These are phyloP conservation scores for Scheffersomyces spartinae DNA, from an alignment of 805 yeast genomes.

Conservation along the genomic window DNA sequence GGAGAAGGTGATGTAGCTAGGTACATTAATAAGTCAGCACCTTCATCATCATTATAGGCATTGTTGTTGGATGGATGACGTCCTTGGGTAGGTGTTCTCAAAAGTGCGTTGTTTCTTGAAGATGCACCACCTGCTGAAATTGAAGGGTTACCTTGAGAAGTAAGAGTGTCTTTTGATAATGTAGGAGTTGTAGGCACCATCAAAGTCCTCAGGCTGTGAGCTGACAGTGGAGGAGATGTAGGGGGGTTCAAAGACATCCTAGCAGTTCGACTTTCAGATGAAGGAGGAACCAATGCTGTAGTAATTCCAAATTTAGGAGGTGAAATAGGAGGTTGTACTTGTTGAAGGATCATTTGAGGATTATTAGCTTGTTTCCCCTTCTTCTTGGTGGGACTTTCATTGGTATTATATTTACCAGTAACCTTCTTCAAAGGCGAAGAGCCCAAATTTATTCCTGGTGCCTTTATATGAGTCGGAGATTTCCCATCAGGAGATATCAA, in stretches of 20 bases:
- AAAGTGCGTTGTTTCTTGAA: no score
- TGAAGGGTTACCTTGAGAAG: no score
- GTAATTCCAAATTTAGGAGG: no score
- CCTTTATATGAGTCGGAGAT: slow-evolving; percentile 28
- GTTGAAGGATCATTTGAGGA: slow-evolving; percentile 20
- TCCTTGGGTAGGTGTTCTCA: slow-evolving; percentile 28
- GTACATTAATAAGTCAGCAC: slow-evolving; percentile 72
- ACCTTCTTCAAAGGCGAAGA: slow-evolving; percentile 23
- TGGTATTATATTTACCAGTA: slow-evolving; percentile 6
- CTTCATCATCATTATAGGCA: slow-evolving; percentile 39
- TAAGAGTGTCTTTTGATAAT: no score
- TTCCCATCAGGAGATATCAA: slow-evolving; percentile 28
- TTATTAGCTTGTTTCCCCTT: slow-evolving; percentile 3
- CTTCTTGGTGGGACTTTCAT: slow-evolving; percentile 24
- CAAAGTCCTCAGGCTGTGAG: no score
- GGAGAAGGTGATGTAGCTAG: slow-evolving; percentile 79
- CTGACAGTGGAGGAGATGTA: no score
- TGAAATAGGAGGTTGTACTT: slow-evolving; percentile 15
- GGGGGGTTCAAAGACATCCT: no score
- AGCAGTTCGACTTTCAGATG: no score
- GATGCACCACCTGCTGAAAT: no score
- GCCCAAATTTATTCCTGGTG: slow-evolving; percentile 20
- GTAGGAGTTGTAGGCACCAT: no score
- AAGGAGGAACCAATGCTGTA: no score
- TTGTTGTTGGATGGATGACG: slow-evolving; percentile 8